Evolutionary conservation across 768 basidiomycete species (phyloP).

Genomic region (Psilocybe tampanensis): DNA sequence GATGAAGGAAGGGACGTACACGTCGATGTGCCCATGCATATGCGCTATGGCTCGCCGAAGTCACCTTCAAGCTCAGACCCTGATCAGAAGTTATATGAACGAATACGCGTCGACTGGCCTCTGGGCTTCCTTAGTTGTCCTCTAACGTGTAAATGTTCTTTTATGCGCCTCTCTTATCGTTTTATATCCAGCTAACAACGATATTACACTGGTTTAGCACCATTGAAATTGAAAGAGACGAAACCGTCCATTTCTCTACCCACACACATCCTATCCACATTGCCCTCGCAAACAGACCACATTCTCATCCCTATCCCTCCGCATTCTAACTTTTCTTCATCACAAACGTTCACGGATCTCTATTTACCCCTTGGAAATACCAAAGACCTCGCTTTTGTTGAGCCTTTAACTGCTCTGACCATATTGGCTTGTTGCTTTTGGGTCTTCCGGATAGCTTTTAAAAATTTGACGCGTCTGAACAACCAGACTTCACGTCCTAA

Average conservation of each 20-base stretch:
- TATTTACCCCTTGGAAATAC: constrained; percentile 40
- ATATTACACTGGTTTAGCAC: neutral
- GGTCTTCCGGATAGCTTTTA: constrained; percentile 30
- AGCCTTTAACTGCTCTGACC: constrained; percentile 39
- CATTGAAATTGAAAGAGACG: neutral
- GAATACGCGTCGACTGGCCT: constrained; percentile 37
- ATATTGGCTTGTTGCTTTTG: constrained; percentile 43
- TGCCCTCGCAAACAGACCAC: constrained; percentile 10
- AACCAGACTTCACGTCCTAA: constrained; percentile 11
- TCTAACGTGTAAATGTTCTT: constrained; percentile 20
- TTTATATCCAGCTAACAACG: neutral
- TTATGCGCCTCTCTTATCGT: constrained; percentile 8
- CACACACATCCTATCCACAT: constrained; percentile 10
- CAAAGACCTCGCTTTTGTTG: constrained; percentile 41
- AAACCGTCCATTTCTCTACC: neutral
- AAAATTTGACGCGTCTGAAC: constrained; percentile 16
- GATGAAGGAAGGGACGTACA: constrained; percentile 19
- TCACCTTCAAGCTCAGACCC: neutral
- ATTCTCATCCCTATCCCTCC: constrained; percentile 23
- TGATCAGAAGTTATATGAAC: constrained; percentile 23
- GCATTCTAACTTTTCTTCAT: constrained; percentile 7
- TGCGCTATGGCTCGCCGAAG: constrained; percentile 43
- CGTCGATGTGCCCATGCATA: constrained; percentile 47
- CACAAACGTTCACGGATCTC: constrained; percentile 22
- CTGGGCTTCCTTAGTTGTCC: constrained; percentile 41